phyloP scores from a whole-genome alignment of 495 filamentous ascomycete species.

The Ramalina intermedia region DNA sequence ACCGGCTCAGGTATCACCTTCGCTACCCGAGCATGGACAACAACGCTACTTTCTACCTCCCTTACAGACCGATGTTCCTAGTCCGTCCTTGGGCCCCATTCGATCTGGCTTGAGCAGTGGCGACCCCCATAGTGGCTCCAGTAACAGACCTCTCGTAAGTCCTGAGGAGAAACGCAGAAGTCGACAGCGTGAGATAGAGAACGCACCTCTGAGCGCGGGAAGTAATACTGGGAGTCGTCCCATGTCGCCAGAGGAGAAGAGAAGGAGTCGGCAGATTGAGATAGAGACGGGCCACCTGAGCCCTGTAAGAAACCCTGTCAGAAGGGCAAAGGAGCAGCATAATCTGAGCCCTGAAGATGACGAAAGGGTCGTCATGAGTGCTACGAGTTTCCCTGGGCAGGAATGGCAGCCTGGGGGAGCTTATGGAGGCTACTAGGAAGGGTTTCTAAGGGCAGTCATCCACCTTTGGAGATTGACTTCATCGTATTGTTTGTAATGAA shows the following conservation, averaged over 20 bases:
- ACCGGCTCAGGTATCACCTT: not conserved
- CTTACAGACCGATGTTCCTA: conserved; percentile 8
- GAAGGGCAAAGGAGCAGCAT: not conserved
- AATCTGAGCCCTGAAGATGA: conserved; percentile 31
- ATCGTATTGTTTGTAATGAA: too few relatives aligned
- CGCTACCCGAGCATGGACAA: not conserved
- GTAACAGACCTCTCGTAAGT: not conserved
- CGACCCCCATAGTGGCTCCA: not conserved
- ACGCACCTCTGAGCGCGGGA: conserved; percentile 5
- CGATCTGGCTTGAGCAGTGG: not conserved
- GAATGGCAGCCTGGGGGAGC: conserved; percentile 51
- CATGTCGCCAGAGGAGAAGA: conserved; percentile 19
- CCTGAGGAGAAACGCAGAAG: conserved; percentile 1
- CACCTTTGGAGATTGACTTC: too few relatives aligned
- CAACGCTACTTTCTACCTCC: conserved; percentile 12
- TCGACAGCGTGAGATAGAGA: conserved; percentile 17
- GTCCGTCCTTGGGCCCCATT: not conserved
- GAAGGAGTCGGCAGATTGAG: conserved; percentile 16
- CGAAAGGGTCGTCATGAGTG: conserved; percentile 52
- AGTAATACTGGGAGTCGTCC: conserved; percentile 4
- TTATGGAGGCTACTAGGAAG: too few relatives aligned
- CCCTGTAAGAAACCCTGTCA: conserved; percentile 5
- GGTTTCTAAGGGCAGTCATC: too few relatives aligned
- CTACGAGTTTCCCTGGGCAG: conserved; percentile 69
- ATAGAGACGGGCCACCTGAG: conserved; percentile 12